phyloP scores from a whole-genome alignment of 345 rosid genomes.

The Eutrema heterophyllum region DNA sequence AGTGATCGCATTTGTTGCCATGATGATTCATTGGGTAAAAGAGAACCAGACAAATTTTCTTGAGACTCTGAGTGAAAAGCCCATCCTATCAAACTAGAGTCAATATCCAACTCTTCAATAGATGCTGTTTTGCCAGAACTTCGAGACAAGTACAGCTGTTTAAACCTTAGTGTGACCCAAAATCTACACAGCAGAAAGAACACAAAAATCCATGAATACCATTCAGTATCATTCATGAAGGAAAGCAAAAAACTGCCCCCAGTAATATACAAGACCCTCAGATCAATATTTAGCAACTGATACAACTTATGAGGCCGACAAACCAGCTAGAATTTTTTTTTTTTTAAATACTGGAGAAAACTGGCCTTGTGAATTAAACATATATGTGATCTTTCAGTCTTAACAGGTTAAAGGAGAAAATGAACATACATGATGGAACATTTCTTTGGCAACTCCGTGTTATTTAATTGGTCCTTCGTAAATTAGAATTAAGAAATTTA shows the following conservation, averaged over 20 bases:
- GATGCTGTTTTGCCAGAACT: conserved; percentile 58
- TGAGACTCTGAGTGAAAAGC: conserved; percentile 94
- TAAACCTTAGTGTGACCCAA: conserved; percentile 77
- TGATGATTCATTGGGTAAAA: conserved; percentile 69
- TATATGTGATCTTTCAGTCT: not conserved
- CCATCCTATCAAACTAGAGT: conserved; percentile 67
- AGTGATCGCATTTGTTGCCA: conserved; percentile 81
- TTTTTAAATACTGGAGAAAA: not conserved
- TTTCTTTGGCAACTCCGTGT: not conserved
- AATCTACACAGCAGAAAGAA: conserved; percentile 50
- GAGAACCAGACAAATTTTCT: conserved; percentile 56
- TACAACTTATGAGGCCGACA: conserved; percentile 3
- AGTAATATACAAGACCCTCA: conserved; percentile 1
- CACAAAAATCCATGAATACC: conserved; percentile 8
- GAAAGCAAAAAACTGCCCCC: conserved; percentile 1
- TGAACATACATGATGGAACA: not conserved
- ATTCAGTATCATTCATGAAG: conserved; percentile 14
- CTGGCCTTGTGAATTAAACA: not conserved
- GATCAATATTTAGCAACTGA: conserved; percentile 2
- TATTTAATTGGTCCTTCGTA: not conserved
- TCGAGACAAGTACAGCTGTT: conserved; percentile 50
- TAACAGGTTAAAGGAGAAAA: conserved; percentile 6
- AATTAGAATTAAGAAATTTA: not conserved
- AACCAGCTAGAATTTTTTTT: conserved; percentile 6
- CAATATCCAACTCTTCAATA: conserved; percentile 55